phyloP scores from a whole-genome alignment of 805 yeast species.

The Diddensiella caesifluorescens region DNA sequence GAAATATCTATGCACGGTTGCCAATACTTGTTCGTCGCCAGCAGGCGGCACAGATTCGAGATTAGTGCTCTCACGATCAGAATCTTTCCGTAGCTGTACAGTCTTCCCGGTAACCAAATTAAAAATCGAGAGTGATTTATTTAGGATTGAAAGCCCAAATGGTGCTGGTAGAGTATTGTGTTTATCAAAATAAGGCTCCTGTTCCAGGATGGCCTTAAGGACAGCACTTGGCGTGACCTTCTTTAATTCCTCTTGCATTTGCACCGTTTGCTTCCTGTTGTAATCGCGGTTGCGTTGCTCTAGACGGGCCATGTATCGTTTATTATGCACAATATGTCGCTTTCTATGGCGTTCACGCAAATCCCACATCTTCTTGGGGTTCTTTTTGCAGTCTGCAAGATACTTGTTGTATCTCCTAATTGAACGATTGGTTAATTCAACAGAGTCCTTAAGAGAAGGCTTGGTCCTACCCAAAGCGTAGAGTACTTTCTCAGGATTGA shows the following conservation, averaged over 20 bases:
- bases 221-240: slow-evolving; percentile 32
- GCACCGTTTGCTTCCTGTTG: slow-evolving; percentile 38
- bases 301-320: slow-evolving; percentile 8
- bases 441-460: slow-evolving; percentile 66
- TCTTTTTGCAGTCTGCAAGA: slow-evolving; percentile 51
- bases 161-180: slow-evolving; percentile 17
- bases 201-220: slow-evolving; percentile 25
- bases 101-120: slow-evolving; percentile 23
- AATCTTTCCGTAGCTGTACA: too few species aligned
- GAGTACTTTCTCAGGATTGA: slow-evolving; percentile 79
- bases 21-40: slow-evolving; percentile 7
- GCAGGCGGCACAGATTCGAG: too few species aligned
- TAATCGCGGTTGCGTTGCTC: slow-evolving; percentile 25
- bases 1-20: slow-evolving; percentile 13
- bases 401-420: slow-evolving; percentile 70
- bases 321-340: slow-evolving; percentile 20
- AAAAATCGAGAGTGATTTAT: slow-evolving; percentile 21
- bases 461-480: slow-evolving; percentile 79
- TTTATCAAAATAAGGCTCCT: slow-evolving; percentile 18
- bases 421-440: slow-evolving; percentile 66
- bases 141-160: slow-evolving; percentile 12
- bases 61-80: too few species aligned
- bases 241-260: slow-evolving; percentile 37
- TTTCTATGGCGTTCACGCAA: slow-evolving; percentile 24
- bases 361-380: slow-evolving; percentile 54